These are phyloP conservation scores for Colletotrichum godetiae DNA, from an alignment of 2,329 filamentous ascomycete genomes.

Conservation along the genomic window DNA sequence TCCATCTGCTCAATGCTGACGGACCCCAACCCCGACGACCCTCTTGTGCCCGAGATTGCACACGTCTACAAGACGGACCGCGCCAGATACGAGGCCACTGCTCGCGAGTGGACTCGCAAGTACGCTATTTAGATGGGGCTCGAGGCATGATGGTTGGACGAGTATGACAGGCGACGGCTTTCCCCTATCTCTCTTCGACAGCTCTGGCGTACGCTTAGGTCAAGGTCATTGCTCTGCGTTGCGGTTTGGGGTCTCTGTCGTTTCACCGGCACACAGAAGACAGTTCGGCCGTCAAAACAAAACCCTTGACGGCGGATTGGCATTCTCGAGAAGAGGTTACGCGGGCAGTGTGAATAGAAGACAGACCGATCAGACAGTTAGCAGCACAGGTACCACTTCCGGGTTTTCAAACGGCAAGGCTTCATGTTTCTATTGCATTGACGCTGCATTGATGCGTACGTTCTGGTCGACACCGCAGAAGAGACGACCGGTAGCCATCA, in stretches of 20 bases:
- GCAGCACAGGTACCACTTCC: constrained; percentile 46
- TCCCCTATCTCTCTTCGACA: constrained; percentile 32
- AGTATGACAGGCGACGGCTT: constrained; percentile 34
- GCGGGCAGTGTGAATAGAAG: constrained; percentile 38
- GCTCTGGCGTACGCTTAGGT: constrained; percentile 35
- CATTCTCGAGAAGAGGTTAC: constrained; percentile 30
- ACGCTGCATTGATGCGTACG: constrained; percentile 42
- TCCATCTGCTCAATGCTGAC: constrained; percentile 99
- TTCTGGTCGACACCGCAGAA: constrained; percentile 24
- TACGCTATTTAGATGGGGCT: constrained; percentile 81
- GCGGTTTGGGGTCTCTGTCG: constrained; percentile 34
- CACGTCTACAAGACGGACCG: constrained; percentile 99
- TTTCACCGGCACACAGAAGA: constrained; percentile 18
- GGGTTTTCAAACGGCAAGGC: constrained; percentile 51
- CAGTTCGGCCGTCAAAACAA: constrained; percentile 6
- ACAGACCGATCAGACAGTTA: constrained; percentile 49
- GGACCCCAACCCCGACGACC: constrained; percentile 98
- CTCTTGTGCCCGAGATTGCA: constrained; percentile 97
- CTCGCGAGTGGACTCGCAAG: constrained; percentile 98
- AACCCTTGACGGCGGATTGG: constrained; percentile 7
- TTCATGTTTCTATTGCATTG: constrained; percentile 50
- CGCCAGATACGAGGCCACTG: constrained; percentile 93
- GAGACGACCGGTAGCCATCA: constrained; percentile 19
- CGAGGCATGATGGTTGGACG: constrained; percentile 30
- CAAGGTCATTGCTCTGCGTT: constrained; percentile 36